Evolutionary conservation across 163 green algal species (phyloP).

Genomic region (Chlamydomonas reinhardtii): DNA sequence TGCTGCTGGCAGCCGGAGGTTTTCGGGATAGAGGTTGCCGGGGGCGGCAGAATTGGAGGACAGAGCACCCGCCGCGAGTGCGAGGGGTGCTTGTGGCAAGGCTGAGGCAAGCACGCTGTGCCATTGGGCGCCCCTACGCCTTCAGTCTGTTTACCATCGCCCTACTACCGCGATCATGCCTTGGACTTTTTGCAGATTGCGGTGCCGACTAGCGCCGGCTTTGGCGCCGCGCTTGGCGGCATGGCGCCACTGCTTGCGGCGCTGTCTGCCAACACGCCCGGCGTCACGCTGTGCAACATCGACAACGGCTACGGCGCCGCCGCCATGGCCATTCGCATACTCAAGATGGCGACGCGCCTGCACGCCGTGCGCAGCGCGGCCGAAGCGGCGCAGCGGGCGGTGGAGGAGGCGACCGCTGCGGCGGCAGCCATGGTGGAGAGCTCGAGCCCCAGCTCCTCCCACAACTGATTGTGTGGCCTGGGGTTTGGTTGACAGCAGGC

Average conservation of each 20-base stretch:
- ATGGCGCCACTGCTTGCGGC: slow-evolving; percentile 76
- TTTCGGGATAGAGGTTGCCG: too few species aligned
- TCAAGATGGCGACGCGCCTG: slow-evolving; percentile 62
- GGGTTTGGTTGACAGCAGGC: too few species aligned
- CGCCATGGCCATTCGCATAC: slow-evolving; percentile 78
- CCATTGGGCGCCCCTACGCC: too few species aligned
- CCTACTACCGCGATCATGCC: too few species aligned
- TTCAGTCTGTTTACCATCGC: too few species aligned
- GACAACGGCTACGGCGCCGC: slow-evolving; percentile 88
- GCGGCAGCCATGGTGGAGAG: neutral
- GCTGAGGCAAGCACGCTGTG: too few species aligned
- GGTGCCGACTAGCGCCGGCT: slow-evolving; percentile 80
- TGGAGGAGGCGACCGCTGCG: neutral
- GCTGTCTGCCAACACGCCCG: slow-evolving; percentile 74
- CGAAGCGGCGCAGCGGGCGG: slow-evolving; percentile 25
- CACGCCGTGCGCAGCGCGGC: slow-evolving; percentile 29
- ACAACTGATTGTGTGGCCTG: too few species aligned
- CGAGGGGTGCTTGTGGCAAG: too few species aligned
- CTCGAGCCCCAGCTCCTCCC: neutral
- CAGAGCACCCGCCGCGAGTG: too few species aligned
- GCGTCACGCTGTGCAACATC: slow-evolving; percentile 88
- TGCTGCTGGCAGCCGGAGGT: too few species aligned
- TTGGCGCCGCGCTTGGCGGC: slow-evolving; percentile 78
- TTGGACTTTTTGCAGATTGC: slow-evolving; percentile 55
- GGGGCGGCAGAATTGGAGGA: too few species aligned